Evolutionary conservation across 208 protist species (phyloP), one percentile per base, ranked within the genome.

Genomic region (Leishmania arabica): DNA sequence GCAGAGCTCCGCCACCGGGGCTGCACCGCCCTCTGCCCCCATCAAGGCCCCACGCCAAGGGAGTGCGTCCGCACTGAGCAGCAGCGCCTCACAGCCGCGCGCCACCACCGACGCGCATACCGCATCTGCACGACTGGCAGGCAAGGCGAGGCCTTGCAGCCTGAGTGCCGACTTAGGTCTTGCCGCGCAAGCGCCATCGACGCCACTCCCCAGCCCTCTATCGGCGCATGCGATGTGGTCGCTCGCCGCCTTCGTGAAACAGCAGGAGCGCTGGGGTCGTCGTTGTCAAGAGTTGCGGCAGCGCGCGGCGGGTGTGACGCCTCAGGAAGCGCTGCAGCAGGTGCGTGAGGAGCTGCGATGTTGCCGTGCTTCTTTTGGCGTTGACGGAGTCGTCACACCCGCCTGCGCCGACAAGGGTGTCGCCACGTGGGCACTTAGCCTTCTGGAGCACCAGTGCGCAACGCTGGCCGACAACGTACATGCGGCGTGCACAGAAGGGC

Each of bases 401-500:
- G 13, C 27, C 34, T 34, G 13, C 37, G 60, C 73, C 5, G 69
- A 73, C 4, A 66, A 69, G n/a, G 73, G 75, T 31, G 58, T 62
- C 6, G 82, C 81, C 17, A 85, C 85, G 62, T 91, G 88, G 88
- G 62, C 80, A 7, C 79, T 89, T 27, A 87, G 80, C 58, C 75
- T 91, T 51, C 40, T 84, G 31, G 88, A 91, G 79, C 77, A 81
- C 56, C 71, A 76, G 62, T 87, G 85, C 65, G 68, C 72, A 31
- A 53, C 78, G 17, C 62, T 86, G 34, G 70, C 49, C 1, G 80
- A 86, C 15, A 60, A 71, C 13, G 77, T 80, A 8, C 70, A 77
- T 54, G 49, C 69, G 21, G 3, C 31, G 21, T 65, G 58, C 68
- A 37, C 17, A 40, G 19, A 45, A n/a, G 34, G 45, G 11, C 42